phyloP scores from a whole-genome alignment of 2,329 filamentous ascomycete genomes.

The Alternaria angustiovoidea region DNA sequence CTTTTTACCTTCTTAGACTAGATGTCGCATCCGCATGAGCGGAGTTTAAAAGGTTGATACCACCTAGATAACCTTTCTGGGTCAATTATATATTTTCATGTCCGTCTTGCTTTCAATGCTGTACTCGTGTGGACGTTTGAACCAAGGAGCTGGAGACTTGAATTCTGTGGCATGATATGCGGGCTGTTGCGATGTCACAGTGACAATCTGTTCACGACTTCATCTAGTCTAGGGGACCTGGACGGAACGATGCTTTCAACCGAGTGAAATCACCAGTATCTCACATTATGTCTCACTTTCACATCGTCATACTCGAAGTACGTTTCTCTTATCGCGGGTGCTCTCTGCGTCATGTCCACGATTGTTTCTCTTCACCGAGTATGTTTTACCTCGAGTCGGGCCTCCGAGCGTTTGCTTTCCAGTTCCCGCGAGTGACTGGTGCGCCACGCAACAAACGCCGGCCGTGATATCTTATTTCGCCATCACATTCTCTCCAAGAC shows the following conservation, averaged over 20 bases:
- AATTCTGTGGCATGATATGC: too few species aligned
- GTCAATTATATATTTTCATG: neutral
- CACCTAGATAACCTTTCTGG: slow-evolving; percentile 23
- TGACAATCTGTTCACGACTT: neutral
- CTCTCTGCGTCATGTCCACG: neutral
- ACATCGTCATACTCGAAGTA: neutral
- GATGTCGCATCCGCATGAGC: slow-evolving; percentile 35
- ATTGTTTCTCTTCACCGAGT: neutral
- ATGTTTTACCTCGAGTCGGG: slow-evolving; percentile 5
- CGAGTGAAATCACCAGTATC: neutral
- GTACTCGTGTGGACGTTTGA: too few species aligned
- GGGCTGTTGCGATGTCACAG: neutral
- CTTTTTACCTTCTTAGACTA: slow-evolving; percentile 94
- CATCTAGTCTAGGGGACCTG: neutral
- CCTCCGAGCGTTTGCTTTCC: slow-evolving; percentile 8
- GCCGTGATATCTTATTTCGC: neutral
- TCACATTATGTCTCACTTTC: neutral
- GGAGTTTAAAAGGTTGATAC: slow-evolving; percentile 18
- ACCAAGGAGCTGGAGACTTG: too few species aligned
- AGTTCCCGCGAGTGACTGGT: neutral
- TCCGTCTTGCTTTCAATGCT: neutral
- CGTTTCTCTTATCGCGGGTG: accelerated
- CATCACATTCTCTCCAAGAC: neutral
- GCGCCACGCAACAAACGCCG: neutral
- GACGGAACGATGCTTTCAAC: neutral